Evolutionary conservation across 164 flowering plant species (phyloP), one percentile per base, ranked within the genome.

Genomic region (Dillenia suffruticosa): DNA sequence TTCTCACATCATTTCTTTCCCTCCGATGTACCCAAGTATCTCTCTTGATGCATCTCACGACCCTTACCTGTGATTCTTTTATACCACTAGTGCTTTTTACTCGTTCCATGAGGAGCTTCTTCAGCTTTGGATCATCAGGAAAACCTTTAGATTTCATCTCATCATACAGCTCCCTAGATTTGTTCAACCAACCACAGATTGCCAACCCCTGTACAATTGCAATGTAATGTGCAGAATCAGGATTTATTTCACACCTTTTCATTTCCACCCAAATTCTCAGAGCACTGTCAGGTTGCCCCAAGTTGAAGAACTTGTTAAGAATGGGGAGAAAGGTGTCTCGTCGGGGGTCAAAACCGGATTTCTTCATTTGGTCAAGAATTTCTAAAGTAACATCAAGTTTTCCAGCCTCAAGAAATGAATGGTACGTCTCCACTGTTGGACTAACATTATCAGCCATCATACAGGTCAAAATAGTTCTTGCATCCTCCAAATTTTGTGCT

Each of bases 121-220:
- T 70, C 10, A 90, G 72, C 71, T 81, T 84, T 57, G 97, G 96
- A 72, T 93, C 89, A 58, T 72, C 85, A 12, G 47, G 40, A 63
- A 79, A 76, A 54, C 89, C 88, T 16, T 67, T 77, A 11, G 76
- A 72, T 49, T 24, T 79, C 96, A 90, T 90, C 75, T 88, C 91
- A 54, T 58, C 57, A 65, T 85, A 76, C 22, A 83, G 68, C 57
- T 83, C 88, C 69, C 73, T 80, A 62, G 96, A 97, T 72, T 84
- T 79, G 15, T 44, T 63, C 32, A 79, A 62, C 76, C 74, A 74
- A 8, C 87, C 88, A 76, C 81, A 80, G 11, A 57, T 49, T 47
- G 64, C 81, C 46, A 93, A 73, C 43, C 97, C 96, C 68, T 76
- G 65, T 32, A 88, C 73, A 72, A 90, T 19, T 26, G 71, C 22